Conservation (phyloP, 1,139 yeast genomes). For the Suhomyces chickasaworum region DNA sequence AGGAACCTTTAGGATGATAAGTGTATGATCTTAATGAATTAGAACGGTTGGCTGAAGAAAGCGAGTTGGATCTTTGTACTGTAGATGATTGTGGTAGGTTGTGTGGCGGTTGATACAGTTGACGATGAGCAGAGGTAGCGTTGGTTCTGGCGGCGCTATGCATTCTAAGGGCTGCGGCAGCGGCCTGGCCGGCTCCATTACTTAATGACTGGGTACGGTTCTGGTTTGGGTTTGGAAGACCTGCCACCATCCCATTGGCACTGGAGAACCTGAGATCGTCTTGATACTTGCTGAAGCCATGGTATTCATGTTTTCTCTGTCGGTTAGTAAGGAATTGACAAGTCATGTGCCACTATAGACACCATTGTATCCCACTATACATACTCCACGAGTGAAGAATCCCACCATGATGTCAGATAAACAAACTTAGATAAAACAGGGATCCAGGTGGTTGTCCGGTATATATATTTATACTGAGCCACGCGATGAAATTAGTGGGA, state of each 20-base stretch:
- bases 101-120: slow-evolving; percentile 7
- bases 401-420: slow-evolving; percentile 17
- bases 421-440: not conserved
- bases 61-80: slow-evolving; percentile 19
- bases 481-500: slow-evolving; percentile 10
- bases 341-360: too few species aligned
- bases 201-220: slow-evolving; percentile 27
- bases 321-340: not conserved
- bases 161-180: slow-evolving; percentile 44
- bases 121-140: slow-evolving; percentile 11
- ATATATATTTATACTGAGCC: slow-evolving; percentile 6
- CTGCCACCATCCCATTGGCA: slow-evolving; percentile 23
- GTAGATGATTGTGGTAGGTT: slow-evolving; percentile 11
- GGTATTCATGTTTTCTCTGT: slow-evolving; percentile 25
- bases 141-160: slow-evolving; percentile 21
- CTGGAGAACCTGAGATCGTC: slow-evolving; percentile 30
- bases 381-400: slow-evolving; percentile 20
- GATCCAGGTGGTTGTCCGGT: slow-evolving; percentile 2
- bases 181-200: slow-evolving; percentile 46
- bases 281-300: slow-evolving; percentile 43
- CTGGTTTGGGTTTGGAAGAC: slow-evolving; percentile 27
- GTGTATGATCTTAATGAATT: slow-evolving; percentile 40
- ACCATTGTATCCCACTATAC: slow-evolving; percentile 4
- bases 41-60: slow-evolving; percentile 23
- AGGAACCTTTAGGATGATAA: slow-evolving; percentile 47